Evolutionary conservation across 2,329 filamentous ascomycete genomes (phyloP).

Genomic region (Penicillium sp.): DNA sequence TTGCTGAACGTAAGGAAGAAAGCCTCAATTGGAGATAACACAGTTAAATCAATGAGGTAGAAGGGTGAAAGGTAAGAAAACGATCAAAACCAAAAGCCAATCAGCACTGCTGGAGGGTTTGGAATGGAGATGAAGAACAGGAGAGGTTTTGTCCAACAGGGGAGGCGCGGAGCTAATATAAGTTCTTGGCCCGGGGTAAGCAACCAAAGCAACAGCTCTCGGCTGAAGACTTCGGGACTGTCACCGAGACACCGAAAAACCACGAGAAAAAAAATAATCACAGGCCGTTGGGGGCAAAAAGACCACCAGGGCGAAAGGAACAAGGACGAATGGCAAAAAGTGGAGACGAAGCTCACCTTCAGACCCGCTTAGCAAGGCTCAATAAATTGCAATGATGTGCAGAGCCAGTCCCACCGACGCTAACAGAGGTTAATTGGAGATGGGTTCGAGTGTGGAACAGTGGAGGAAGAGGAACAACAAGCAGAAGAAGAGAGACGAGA

Average conservation of each 20-base stretch:
- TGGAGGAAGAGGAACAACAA: not conserved
- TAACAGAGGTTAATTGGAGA: slow-evolving; percentile 25
- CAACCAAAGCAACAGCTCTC: not conserved
- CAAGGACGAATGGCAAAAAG: slow-evolving; percentile 13
- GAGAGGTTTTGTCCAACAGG: too few species aligned
- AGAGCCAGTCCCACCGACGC: slow-evolving; percentile 22
- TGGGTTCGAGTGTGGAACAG: slow-evolving; percentile 21
- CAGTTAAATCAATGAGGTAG: slow-evolving; percentile 21
- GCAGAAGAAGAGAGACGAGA: not conserved
- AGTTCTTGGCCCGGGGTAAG: slow-evolving; percentile 2
- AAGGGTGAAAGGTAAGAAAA: slow-evolving; percentile 15
- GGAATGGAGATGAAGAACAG: slow-evolving; percentile 16
- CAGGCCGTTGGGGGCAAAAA: slow-evolving; percentile 4
- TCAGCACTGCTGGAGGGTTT: slow-evolving; percentile 35
- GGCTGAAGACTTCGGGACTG: not conserved
- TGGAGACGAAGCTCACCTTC: slow-evolving; percentile 23
- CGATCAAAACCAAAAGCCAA: slow-evolving; percentile 24
- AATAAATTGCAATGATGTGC: slow-evolving; percentile 30
- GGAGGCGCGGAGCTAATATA: slow-evolving; percentile 27
- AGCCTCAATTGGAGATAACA: slow-evolving; percentile 26
- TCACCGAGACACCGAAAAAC: not conserved
- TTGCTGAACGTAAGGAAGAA: slow-evolving; percentile 25
- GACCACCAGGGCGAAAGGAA: slow-evolving; percentile 17
- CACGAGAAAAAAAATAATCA: not conserved
- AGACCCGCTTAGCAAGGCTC: slow-evolving; percentile 13